phyloP scores from a whole-genome alignment of 768 basidiomycete genomes.

The Termitomyces bulborhizus region DNA sequence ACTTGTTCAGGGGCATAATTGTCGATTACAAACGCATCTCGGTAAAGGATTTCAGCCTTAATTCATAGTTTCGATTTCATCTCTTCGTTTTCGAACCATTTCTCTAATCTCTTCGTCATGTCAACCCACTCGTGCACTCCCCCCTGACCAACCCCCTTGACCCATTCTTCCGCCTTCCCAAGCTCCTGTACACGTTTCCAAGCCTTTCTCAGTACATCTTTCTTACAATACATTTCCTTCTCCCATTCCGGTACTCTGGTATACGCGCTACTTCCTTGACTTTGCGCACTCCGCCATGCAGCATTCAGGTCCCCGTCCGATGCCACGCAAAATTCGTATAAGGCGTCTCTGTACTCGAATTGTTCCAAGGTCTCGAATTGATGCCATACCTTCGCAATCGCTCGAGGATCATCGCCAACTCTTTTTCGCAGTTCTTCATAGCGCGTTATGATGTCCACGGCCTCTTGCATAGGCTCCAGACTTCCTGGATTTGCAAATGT shows the following conservation, averaged over 20 bases:
- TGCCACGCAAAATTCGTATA: slow-evolving; percentile 41
- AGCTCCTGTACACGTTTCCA: slow-evolving; percentile 55
- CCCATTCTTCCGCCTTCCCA: slow-evolving; percentile 55
- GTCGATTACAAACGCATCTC: not conserved
- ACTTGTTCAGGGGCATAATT: not conserved
- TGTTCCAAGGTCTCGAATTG: slow-evolving; percentile 45
- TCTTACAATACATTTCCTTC: slow-evolving; percentile 46
- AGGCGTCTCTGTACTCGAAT: slow-evolving; percentile 60
- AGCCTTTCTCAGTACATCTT: slow-evolving; percentile 37
- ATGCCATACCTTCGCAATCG: slow-evolving; percentile 54
- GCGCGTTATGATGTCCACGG: slow-evolving; percentile 41
- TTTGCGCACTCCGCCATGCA: slow-evolving; percentile 1
- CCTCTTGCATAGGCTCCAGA: slow-evolving; percentile 44
- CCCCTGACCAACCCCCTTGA: slow-evolving; percentile 54
- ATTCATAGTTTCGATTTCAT: slow-evolving; percentile 4
- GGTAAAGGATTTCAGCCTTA: not conserved
- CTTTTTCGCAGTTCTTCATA: slow-evolving; percentile 33
- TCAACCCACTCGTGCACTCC: slow-evolving; percentile 59
- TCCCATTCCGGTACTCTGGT: slow-evolving; percentile 48
- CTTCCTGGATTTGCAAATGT: slow-evolving; percentile 46
- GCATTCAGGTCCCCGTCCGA: slow-evolving; percentile 4
- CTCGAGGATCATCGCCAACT: slow-evolving; percentile 26
- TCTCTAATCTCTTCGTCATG: slow-evolving; percentile 27
- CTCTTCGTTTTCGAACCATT: slow-evolving; percentile 21
- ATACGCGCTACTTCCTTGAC: slow-evolving; percentile 1